Evolutionary conservation across 306 rosid species (phyloP).

Genomic region (Gynostemma pentaphyllum): DNA sequence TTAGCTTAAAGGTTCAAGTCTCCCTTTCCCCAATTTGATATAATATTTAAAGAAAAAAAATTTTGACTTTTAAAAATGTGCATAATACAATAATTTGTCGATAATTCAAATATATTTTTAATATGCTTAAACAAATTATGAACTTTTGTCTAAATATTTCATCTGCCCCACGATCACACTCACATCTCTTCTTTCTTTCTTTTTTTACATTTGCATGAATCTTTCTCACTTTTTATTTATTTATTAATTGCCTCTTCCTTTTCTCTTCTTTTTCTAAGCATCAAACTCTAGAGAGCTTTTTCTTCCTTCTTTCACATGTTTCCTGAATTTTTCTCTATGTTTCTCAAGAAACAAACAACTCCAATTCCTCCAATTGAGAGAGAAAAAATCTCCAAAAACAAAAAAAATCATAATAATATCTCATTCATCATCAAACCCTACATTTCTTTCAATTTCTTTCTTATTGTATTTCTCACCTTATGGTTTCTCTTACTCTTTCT

Average conservation of each 20-base stretch:
- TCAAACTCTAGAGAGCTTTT: neutral
- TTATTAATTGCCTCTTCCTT: neutral
- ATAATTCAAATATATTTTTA: no score
- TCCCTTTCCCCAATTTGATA: no score
- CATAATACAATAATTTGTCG: no score
- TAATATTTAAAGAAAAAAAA: no score
- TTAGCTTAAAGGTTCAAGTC: no score
- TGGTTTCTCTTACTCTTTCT: slow-evolving; percentile 32
- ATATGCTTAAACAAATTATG: neutral
- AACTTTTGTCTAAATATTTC: neutral
- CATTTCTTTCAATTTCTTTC: slow-evolving; percentile 13
- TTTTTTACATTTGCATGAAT: slow-evolving; percentile 2
- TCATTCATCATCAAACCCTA: neutral
- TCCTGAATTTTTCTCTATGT: slow-evolving; percentile 18
- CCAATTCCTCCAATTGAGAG: slow-evolving; percentile 21
- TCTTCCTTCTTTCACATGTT: slow-evolving; percentile 2
- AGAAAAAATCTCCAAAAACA: slow-evolving; percentile 23
- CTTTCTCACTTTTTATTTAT: neutral
- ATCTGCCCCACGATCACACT: neutral
- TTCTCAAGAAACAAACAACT: slow-evolving; percentile 37
- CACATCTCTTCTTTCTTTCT: neutral
- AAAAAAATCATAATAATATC: slow-evolving; percentile 2
- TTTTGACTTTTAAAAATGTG: no score
- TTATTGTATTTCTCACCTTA: slow-evolving; percentile 27
- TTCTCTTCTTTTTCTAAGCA: neutral